These are phyloP conservation scores for Tephrocybe sp. DNA, from an alignment of 768 basidiomycete species.

Conservation along the genomic window DNA sequence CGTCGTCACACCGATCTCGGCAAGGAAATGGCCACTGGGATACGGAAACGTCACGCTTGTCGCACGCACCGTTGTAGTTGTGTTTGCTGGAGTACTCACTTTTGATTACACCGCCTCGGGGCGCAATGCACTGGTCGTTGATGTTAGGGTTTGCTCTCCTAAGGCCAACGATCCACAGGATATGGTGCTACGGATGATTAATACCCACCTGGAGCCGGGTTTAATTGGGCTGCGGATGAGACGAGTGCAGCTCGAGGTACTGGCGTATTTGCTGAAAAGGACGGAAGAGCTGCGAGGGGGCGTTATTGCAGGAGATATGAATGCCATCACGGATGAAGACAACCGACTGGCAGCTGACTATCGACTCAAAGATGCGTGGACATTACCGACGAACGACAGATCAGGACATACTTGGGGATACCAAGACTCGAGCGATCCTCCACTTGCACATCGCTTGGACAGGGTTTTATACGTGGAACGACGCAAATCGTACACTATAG, in stretches of 20 bases:
- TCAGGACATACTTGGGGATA: conserved; percentile 68
- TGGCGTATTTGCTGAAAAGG: conserved; percentile 48
- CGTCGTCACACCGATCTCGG: conserved; percentile 50
- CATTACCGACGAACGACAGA: conserved; percentile 38
- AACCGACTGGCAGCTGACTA: conserved; percentile 35
- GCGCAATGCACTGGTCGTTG: conserved; percentile 57
- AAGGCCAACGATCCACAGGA: conserved; percentile 29
- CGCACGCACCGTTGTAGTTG: conserved; percentile 51
- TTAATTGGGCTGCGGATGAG: conserved; percentile 37
- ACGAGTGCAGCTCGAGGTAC: conserved; percentile 51
- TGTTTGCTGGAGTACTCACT: conserved; percentile 45
- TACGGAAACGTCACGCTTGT: conserved; percentile 77
- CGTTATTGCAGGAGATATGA: conserved; percentile 72
- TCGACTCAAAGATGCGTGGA: conserved; percentile 63
- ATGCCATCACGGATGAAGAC: conserved; percentile 53
- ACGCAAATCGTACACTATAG: conserved; percentile 47
- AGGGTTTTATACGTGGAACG: conserved; percentile 58
- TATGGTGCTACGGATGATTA: conserved; percentile 57
- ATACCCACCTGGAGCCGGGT: conserved; percentile 75
- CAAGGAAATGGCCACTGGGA: conserved; percentile 53
- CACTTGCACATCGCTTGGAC: conserved; percentile 54
- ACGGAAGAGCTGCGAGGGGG: conserved; percentile 51
- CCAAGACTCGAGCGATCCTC: conserved; percentile 40
- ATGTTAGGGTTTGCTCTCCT: conserved; percentile 44
- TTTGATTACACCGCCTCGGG: conserved; percentile 50